These are phyloP conservation scores for Rutstroemia sp. DNA, from an alignment of 2,329 filamentous ascomycete species.

Conservation along the genomic window DNA sequence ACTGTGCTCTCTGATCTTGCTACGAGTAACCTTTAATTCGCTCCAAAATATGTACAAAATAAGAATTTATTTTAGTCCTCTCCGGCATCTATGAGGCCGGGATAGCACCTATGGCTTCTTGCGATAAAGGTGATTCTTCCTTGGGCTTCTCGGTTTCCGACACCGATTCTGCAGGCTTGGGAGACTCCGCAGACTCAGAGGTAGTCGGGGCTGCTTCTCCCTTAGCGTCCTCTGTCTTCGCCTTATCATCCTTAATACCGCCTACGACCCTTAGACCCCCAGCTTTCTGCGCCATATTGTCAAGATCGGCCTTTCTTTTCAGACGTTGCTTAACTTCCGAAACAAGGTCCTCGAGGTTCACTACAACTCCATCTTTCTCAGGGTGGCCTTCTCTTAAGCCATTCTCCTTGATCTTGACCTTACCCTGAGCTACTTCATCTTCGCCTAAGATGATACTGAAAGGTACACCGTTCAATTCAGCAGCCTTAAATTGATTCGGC, in stretches of 20 bases:
- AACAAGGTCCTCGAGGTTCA: constrained; percentile 57
- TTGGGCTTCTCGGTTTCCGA: constrained; percentile 1
- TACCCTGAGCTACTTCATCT: constrained; percentile 75
- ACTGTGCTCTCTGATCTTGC: not conserved
- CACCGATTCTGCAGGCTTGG: not conserved
- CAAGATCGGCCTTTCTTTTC: constrained; percentile 28
- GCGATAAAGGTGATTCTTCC: constrained; percentile 10
- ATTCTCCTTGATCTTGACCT: constrained; percentile 84
- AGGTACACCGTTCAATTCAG: constrained; percentile 71
- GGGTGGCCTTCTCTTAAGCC: constrained; percentile 74
- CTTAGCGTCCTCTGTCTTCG: constrained; percentile 6
- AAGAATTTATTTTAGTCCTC: not conserved
- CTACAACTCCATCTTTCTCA: constrained; percentile 79
- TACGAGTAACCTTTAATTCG: not conserved
- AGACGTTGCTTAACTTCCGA: constrained; percentile 52
- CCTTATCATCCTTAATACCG: constrained; percentile 21
- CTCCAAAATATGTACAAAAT: constrained; percentile 3
- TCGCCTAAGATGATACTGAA: constrained; percentile 87
- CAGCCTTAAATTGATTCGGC: constrained; percentile 83
- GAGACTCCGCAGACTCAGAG: not conserved
- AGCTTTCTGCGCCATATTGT: constrained; percentile 22
- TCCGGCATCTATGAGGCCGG: constrained; percentile 21
- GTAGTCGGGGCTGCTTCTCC: not conserved
- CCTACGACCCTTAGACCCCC: constrained; percentile 27
- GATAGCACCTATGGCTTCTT: constrained; percentile 19